Evolutionary conservation across 1,284 basidiomycete species (phyloP).

Genomic region (Exobasidium rhododendri): DNA sequence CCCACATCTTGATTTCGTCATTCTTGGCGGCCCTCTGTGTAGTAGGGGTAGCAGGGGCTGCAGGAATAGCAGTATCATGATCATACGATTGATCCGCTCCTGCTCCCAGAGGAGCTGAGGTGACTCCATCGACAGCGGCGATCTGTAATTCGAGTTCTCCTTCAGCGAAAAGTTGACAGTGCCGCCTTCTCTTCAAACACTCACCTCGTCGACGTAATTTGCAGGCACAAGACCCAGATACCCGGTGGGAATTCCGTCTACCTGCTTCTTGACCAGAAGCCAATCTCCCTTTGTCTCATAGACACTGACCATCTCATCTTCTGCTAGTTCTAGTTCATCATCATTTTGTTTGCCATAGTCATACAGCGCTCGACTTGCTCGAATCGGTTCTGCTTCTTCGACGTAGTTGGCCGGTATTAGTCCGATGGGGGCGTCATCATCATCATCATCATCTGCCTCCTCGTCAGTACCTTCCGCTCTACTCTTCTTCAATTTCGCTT

Average conservation of each 20-base stretch:
- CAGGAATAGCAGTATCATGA: slow-evolving; percentile 24
- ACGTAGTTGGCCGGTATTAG: slow-evolving; percentile 54
- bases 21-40: slow-evolving; percentile 26
- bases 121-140: slow-evolving; percentile 29
- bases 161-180: neutral
- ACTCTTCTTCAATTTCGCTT: slow-evolving; percentile 41
- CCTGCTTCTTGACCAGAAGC: slow-evolving; percentile 49
- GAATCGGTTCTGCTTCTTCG: slow-evolving; percentile 46
- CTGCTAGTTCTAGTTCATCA: slow-evolving; percentile 47
- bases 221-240: slow-evolving; percentile 47
- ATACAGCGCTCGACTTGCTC: slow-evolving; percentile 47
- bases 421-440: slow-evolving; percentile 30
- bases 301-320: slow-evolving; percentile 47
- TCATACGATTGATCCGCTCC: slow-evolving; percentile 36
- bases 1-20: slow-evolving; percentile 54
- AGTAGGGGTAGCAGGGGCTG: slow-evolving; percentile 17
- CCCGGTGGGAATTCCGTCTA: slow-evolving; percentile 19
- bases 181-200: neutral
- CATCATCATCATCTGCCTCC: slow-evolving; percentile 19
- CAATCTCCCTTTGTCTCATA: slow-evolving; percentile 46
- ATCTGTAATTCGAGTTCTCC: slow-evolving; percentile 3
- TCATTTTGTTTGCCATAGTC: slow-evolving; percentile 50
- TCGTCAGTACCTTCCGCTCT: slow-evolving; percentile 21
- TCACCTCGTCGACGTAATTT: slow-evolving; percentile 52
- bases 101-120: neutral